Base-by-base conservation (phyloP, 768 basidiomycete genomes). In the Ephemerocybe angulata region DNA sequence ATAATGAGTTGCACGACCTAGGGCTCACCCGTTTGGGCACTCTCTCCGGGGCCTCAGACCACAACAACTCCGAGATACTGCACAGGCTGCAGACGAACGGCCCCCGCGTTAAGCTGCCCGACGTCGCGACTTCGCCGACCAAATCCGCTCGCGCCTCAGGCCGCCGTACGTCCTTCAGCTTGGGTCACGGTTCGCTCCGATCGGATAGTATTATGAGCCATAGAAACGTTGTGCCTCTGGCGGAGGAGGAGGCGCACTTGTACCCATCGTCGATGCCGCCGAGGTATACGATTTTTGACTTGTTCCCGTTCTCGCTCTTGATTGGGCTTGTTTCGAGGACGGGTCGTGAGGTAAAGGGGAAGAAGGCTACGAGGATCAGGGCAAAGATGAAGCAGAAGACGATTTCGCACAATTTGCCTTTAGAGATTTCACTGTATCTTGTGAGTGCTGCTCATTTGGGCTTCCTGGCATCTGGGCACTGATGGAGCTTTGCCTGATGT, bases 271-370 rank as follows among this genome's bases (percentile, higher is more conserved):
- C 68, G 41, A 74, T 76, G 65, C 85, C 87, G 3, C 85, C 86
- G 1, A 78, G 77, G 63, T 84, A 80, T 59, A 72, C 78, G 51
- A 31, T 84, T 33, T 80, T 86, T 54, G 86, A 88, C 62, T 57
- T 87, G 7, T 88, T 86, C 69, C 86, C 87, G 17, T 85, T 88
- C 67, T 86, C 87, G 28, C 67, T 87, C 5, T 61, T 85, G 24
- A 77, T 84, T 3, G 61, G 68, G 29, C 67, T 65, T 37, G 65
- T 87, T 33, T 72, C 76, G 7, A 72, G 75, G 57, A 65, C 68
- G 11, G 84, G 85, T 0, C 72, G 67, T 52, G 70, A 79, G 15
- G 61, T 86, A 24, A 79, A 79, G 58, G 86, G 86, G 19, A 85
- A 80, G 68, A 85, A 79, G 61, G 85, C 80, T 0, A 81, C 82